Base-by-base conservation (phyloP, 148 eudicot genomes). In the Silene conica region DNA sequence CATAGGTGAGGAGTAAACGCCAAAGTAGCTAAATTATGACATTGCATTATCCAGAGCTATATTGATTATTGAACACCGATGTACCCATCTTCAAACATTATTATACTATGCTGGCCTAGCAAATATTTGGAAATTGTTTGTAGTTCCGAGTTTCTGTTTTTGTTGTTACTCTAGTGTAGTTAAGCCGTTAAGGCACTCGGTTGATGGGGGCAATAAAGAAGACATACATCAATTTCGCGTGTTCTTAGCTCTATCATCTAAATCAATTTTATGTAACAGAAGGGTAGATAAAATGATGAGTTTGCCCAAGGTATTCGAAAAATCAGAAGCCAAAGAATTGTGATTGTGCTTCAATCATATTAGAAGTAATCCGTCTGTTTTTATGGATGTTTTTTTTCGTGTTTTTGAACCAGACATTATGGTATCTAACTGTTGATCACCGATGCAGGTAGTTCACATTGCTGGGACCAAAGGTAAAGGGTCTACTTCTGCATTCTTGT, bases 391-490 rank as follows among this genome's bases (percentile, higher is more conserved):
- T 68, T 20, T 68, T 20, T 56, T 58, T 48, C 14, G 14, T 48
- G 15, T 48, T 0, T 34, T 18, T 55, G 25, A 21, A 14, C 23
- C 18, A 65, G 22, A 72, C 8, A 21, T 52, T 64, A 16, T 56
- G 56, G 38, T 38, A 26, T 54, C 41, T 54, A 46, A 73, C 56
- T 55, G 64, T 26, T 16, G 56, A 13, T 67, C 46, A 41, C 20
- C 56, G 57, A 16, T 59, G 57, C 80, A 95, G 99, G 74, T 89
- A n/a, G 78, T 95, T 79, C 99, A 95, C 68, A 75, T 95, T 76
- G 99, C 97, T 82, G 99, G 99, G 52, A 90, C 99, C 64, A 95
- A 92, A 83, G 99, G 99, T 69, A 95, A 95, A 86, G 99, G 99
- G 64, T 95, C 99, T 43, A 90, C 97, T 66, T 90, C 96, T 87